Evolutionary conservation across 345 rosid species (phyloP).

Genomic region (Turritis glabra): DNA sequence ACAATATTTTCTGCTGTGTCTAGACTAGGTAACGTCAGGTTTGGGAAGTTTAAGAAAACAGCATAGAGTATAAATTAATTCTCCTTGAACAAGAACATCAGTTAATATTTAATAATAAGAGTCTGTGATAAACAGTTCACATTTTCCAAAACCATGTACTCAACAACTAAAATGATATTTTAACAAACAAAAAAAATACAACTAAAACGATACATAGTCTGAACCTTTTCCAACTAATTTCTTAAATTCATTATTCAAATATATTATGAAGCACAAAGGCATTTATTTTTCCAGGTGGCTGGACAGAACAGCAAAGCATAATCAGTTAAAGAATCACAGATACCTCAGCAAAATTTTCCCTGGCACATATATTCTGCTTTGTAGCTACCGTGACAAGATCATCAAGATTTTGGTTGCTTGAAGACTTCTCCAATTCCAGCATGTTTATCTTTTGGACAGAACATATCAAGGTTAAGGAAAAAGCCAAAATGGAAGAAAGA

Average conservation of each 20-base stretch:
- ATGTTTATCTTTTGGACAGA: slow-evolving; percentile 53
- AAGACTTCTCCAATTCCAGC: slow-evolving; percentile 67
- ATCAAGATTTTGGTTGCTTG: slow-evolving; percentile 70
- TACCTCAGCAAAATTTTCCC: slow-evolving; percentile 77
- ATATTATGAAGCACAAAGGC: background rate
- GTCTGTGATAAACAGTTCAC: background rate
- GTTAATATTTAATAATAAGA: background rate
- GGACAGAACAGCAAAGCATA: slow-evolving; percentile 14
- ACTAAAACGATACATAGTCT: background rate
- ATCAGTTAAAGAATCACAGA: slow-evolving; percentile 7
- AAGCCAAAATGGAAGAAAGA: slow-evolving; percentile 16
- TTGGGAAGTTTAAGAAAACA: background rate
- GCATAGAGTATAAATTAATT: background rate
- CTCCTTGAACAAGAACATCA: background rate
- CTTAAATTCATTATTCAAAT: background rate
- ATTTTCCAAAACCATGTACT: background rate
- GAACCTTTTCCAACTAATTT: background rate
- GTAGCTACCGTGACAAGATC: slow-evolving; percentile 53
- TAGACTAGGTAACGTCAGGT: background rate
- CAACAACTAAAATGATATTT: background rate
- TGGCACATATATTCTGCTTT: slow-evolving; percentile 56
- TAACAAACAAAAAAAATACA: background rate
- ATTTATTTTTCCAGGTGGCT: background rate
- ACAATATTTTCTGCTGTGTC: background rate
- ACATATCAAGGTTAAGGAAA: slow-evolving; percentile 21